Percentiles rank a stretch among this genome's conserved stretches.
Evolutionary conservation across 2,329 filamentous ascomycete species (phyloP).

Genomic region (Elsinoe australis): DNA sequence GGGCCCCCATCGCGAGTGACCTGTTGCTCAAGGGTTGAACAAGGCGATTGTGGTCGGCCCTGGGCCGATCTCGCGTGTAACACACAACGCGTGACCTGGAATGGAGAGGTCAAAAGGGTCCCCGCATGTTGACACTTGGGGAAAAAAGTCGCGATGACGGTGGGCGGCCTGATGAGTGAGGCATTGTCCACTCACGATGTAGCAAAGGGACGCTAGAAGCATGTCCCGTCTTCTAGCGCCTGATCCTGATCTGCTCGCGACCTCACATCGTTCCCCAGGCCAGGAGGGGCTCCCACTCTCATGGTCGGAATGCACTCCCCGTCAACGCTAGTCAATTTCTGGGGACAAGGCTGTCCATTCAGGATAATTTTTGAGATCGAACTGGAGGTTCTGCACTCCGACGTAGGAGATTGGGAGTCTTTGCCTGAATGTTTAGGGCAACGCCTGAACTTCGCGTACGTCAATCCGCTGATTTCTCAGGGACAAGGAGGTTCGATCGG

Average conservation of each 20-base stretch:
- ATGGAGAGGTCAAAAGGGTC: background rate
- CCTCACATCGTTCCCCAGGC: background rate
- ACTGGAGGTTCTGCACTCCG: no score
- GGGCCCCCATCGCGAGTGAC: background rate
- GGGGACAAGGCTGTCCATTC: no score
- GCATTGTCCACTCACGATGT: background rate
- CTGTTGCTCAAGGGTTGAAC: background rate
- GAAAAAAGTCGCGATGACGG: conserved; percentile 7
- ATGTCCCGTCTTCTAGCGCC: conserved; percentile 4
- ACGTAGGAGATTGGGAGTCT: conserved; percentile 3
- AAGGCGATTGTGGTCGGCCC: background rate
- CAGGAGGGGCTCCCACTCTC: no score
- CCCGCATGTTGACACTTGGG: background rate
- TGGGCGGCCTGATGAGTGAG: background rate
- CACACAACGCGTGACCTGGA: conserved; percentile 4
- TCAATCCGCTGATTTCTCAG: background rate
- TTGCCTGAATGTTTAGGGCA: conserved; percentile 6
- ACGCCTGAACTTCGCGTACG: background rate
- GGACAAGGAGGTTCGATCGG: background rate
- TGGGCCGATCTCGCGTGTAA: conserved; percentile 9
- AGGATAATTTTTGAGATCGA: no score
- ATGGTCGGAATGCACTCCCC: conserved; percentile 4
- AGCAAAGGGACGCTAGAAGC: background rate
- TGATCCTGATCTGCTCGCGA: background rate
- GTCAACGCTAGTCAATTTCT: no score